A percentile compares a stretch with the other conserved stretches of the same genome.
phyloP scores from a whole-genome alignment of 306 rosid genomes.

The Notholithocarpus densiflorus region DNA sequence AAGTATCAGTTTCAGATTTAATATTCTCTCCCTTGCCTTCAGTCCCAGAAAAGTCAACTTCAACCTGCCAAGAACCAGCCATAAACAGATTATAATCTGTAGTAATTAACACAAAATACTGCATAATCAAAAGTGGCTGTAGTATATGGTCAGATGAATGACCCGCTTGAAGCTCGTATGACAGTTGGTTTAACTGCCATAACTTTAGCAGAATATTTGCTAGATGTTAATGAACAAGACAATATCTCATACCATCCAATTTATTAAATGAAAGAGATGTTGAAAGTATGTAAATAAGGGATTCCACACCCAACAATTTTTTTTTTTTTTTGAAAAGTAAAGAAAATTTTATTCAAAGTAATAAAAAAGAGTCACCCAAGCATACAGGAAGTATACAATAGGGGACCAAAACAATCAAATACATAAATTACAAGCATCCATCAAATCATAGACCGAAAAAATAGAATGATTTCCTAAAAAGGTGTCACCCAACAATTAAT shows the following conservation, averaged over 20 bases:
- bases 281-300: background rate
- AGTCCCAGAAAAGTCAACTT: conserved; percentile 70
- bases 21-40: conserved; percentile 59
- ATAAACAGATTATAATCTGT: conserved; percentile 5
- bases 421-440: no score
- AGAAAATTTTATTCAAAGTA: no score
- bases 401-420: no score
- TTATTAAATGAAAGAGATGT: background rate
- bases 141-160: background rate
- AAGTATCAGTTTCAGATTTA: conserved; percentile 60
- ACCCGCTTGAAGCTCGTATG: background rate
- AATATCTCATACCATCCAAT: background rate
- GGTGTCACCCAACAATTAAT: background rate
- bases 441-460: no score
- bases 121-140: background rate
- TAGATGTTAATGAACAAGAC: conserved; percentile 18
- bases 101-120: background rate
- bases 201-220: conserved; percentile 2
- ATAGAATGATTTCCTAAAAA: no score
- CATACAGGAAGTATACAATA: no score
- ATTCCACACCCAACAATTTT: background rate
- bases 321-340: no score
- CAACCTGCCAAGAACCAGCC: conserved; percentile 55
- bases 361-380: no score
- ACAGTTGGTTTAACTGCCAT: conserved; percentile 14